Conservation (phyloP, 257 asterid genomes). For the Plantago elongata region DNA sequence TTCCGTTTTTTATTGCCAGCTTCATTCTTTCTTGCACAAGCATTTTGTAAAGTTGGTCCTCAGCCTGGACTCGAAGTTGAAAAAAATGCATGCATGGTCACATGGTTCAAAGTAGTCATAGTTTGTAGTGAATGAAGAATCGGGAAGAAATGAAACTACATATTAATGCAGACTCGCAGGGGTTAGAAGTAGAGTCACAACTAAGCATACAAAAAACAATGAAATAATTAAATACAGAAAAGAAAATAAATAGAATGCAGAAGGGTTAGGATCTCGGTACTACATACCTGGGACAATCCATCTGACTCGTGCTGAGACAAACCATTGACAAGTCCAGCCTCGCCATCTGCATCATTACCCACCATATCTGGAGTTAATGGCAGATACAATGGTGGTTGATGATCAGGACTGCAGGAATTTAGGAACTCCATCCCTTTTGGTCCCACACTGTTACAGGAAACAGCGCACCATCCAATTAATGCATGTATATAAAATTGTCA, state of each 20-base stretch:
- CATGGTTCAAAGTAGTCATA: conserved; percentile 10
- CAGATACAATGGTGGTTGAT: conserved; percentile 78
- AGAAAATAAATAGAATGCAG: not conserved
- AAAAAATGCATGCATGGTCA: conserved; percentile 19
- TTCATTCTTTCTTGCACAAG: conserved; percentile 82
- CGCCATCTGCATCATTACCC: conserved; percentile 41
- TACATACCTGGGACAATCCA: conserved; percentile 57
- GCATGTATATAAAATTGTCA: conserved; percentile 4
- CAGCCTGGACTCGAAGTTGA: conserved; percentile 48
- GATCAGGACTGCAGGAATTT: conserved; percentile 82
- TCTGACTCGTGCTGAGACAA: conserved; percentile 35
- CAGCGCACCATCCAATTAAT: conserved; percentile 17
- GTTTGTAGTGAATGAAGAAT: conserved; percentile 7
- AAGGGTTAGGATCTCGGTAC: conserved; percentile 12
- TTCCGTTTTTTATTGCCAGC: conserved; percentile 70
- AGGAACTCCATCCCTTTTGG: conserved; percentile 67
- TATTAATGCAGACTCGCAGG: conserved; percentile 6
- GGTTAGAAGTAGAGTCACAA: not conserved
- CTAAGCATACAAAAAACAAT: conserved; percentile 11
- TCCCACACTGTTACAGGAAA: conserved; percentile 61
- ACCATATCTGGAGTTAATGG: conserved; percentile 53
- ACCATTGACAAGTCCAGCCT: conserved; percentile 27
- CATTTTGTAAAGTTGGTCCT: conserved; percentile 58
- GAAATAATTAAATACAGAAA: not conserved
- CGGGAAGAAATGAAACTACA: conserved; percentile 13